phyloP scores from a whole-genome alignment of 169 alveolate species.

The Eimeria zaria region DNA sequence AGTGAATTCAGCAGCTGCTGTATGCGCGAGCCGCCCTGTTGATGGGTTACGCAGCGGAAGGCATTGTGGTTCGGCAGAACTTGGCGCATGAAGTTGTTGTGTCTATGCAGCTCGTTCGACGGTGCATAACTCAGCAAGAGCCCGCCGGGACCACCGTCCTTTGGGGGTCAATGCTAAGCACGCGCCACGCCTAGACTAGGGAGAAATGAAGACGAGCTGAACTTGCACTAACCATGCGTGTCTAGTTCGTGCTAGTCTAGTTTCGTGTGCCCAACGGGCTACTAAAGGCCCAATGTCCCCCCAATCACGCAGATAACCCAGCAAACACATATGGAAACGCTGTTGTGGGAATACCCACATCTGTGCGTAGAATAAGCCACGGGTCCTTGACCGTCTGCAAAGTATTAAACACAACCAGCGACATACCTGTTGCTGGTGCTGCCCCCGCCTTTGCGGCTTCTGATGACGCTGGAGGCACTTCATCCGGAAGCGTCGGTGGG shows the following conservation, averaged over 20 bases:
- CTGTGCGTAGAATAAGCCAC: conserved; percentile 16
- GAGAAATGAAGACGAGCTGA: not conserved
- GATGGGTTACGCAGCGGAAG: conserved; percentile 44
- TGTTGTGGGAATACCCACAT: conserved; percentile 18
- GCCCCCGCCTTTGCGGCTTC: conserved; percentile 72
- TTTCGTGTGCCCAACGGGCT: conserved; percentile 59
- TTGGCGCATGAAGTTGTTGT: conserved; percentile 30
- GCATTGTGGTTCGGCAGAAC: conserved; percentile 31
- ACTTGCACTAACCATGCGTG: not conserved
- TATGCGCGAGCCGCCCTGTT: conserved; percentile 65
- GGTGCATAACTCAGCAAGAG: conserved; percentile 59
- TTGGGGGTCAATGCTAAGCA: conserved; percentile 54
- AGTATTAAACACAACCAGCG: conserved; percentile 59
- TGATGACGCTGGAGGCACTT: conserved; percentile 64
- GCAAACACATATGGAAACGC: conserved; percentile 31
- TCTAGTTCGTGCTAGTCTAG: conserved; percentile 17
- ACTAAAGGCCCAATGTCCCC: conserved; percentile 30
- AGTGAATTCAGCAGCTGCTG: conserved; percentile 70
- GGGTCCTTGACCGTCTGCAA: conserved; percentile 48
- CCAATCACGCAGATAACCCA: conserved; percentile 19
- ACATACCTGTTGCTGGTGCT: conserved; percentile 80
- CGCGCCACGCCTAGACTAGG: conserved; percentile 38
- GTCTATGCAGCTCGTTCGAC: conserved; percentile 58
- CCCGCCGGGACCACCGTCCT: conserved; percentile 17
- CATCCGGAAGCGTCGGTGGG: conserved; percentile 82